These are phyloP conservation scores for Metarhizium humberi DNA, from an alignment of 2,329 filamentous ascomycete genomes.

Conservation along the genomic window DNA sequence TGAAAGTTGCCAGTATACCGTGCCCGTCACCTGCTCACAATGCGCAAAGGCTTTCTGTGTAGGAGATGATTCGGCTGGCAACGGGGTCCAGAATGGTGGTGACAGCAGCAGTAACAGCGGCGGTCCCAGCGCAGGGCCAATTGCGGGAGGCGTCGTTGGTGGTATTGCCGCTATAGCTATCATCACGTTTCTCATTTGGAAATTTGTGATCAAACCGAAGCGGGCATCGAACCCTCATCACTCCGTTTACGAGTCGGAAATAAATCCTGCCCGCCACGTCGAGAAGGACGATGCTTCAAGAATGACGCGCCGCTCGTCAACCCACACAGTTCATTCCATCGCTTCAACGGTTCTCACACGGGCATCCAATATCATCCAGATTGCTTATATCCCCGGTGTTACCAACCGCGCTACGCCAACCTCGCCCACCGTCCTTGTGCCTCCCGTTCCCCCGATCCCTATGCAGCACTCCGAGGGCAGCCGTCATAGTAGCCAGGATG, in stretches of 20 bases:
- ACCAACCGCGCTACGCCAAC: constrained; percentile 82
- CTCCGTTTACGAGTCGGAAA: constrained; percentile 47
- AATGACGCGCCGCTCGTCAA: constrained; percentile 57
- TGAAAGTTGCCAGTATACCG: constrained; percentile 35
- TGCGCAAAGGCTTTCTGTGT: constrained; percentile 41
- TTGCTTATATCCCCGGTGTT: constrained; percentile 96
- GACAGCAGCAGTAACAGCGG: constrained; percentile 16
- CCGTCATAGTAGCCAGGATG: constrained; percentile 48
- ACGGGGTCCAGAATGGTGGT: constrained; percentile 25
- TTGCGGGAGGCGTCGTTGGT: constrained; percentile 85
- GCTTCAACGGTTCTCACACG: constrained; percentile 92
- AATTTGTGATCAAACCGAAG: constrained; percentile 75
- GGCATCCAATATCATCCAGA: constrained; percentile 98
- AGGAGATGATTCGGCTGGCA: constrained; percentile 15
- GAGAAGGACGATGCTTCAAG: constrained; percentile 36
- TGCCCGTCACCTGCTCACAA: constrained; percentile 34
- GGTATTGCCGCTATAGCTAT: constrained; percentile 69
- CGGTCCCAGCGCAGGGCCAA: constrained; percentile 67
- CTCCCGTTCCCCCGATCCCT: constrained; percentile 90
- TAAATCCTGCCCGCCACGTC: constrained; percentile 30
- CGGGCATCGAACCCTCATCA: constrained; percentile 46
- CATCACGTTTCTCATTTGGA: constrained; percentile 74
- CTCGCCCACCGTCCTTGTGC: constrained; percentile 72
- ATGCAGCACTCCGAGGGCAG: constrained; percentile 43
- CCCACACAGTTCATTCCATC: constrained; percentile 81